Evolutionary conservation across 768 basidiomycete genomes (phyloP), one percentile per base, ranked within the genome.

Genomic region (Kwoniella dejecticola): DNA sequence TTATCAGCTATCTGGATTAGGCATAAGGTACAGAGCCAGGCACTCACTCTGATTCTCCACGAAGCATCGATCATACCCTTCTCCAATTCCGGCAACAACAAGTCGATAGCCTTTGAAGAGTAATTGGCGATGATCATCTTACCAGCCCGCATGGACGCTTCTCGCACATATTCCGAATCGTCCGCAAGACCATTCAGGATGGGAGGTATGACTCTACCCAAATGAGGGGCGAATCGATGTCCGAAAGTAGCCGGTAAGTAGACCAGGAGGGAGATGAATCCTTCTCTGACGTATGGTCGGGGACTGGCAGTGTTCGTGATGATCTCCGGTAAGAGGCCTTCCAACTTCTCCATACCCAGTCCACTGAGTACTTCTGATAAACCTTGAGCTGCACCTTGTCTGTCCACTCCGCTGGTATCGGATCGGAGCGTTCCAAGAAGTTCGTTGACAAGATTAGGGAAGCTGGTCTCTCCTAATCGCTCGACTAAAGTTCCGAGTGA

Each of bases 101-200:
- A 82, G 65, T 98, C 95, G 58, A 98, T 91, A 4, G 95, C 95
- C 75, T 87, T 90, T 72, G 70, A 85, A 11, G 93, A 89, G 81
- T 98, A 97, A 77, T 94, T 96, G 60, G 87, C 88, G 66, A 99
- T 90, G 67, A 98, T 88, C 92, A 98, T 98, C 65, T 96, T 84
- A 59, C 95, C 94, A n/a, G 95, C 94, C 33, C 91, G 86, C 94
- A 98, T 97, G 4, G 95, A 93, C 11, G 95, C 94, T 65, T 98
- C 94, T 24, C 95, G 84, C 10, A 98, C 76, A 72, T 89, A 92
- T 80, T 97, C 96, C 69, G 96, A 94, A 6, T 86, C 82, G 72
- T 98, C 95, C 0, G 95, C 88, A 36, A 99, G 81, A 64, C 96
- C 96, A 45, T 86, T 86, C 31, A 98, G 83, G 66, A 99, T 95